These are phyloP conservation scores for Ogataea nakhonphanomensis DNA, from an alignment of 805 yeast genomes.

Conservation along the genomic window DNA sequence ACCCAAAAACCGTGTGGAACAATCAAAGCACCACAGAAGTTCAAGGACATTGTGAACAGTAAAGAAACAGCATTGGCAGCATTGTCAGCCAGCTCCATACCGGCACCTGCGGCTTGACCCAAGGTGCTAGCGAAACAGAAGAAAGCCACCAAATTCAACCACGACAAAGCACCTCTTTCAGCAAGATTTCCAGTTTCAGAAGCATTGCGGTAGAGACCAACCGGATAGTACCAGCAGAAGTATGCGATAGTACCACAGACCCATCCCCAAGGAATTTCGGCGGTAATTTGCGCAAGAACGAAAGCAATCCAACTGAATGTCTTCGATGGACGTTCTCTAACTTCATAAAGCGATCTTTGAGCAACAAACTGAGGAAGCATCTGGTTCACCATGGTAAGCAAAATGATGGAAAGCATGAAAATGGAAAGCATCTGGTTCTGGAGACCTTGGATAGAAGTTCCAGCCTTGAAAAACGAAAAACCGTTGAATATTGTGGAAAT, in stretches of 20 bases:
- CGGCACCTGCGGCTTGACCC: constrained; percentile 59
- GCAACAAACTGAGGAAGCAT: constrained; percentile 56
- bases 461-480: constrained; percentile 65
- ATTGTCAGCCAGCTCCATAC: constrained; percentile 54
- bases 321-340: constrained; percentile 69
- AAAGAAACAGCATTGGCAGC: constrained; percentile 61
- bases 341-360: constrained; percentile 68
- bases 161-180: constrained; percentile 53
- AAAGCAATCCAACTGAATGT: constrained; percentile 67
- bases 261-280: constrained; percentile 65
- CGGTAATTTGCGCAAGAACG: constrained; percentile 56
- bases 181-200: constrained; percentile 40
- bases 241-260: constrained; percentile 59
- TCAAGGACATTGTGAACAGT: constrained; percentile 58
- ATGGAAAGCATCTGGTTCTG: constrained; percentile 81
- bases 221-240: constrained; percentile 70
- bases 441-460: constrained; percentile 58
- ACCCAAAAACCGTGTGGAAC: constrained; percentile 68
- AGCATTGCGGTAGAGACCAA: constrained; percentile 63
- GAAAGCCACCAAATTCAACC: constrained; percentile 42
- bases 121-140: constrained; percentile 54
- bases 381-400: constrained; percentile 59
- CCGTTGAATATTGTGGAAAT: constrained; percentile 61
- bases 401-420: constrained; percentile 61
- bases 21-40: constrained; percentile 77